Conservation (phyloP, 2,329 filamentous ascomycete species). For the Grosmannia huntii region DNA sequence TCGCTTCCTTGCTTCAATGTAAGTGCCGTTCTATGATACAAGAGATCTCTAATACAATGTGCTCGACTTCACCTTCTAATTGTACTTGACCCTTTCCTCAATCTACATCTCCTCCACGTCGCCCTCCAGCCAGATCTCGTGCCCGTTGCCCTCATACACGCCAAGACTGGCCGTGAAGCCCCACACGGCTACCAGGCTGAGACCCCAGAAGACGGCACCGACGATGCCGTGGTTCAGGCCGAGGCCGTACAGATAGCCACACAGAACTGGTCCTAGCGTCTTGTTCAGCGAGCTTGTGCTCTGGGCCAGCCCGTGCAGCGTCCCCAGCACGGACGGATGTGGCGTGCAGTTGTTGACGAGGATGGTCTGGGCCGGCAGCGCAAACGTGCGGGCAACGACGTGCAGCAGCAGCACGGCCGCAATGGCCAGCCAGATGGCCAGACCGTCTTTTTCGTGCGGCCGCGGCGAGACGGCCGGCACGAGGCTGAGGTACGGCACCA, state of each 20-base stretch:
- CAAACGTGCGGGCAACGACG: constrained; percentile 61
- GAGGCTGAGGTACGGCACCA: constrained; percentile 59
- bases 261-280: constrained; percentile 46
- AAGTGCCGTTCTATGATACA: too few species aligned
- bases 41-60: too few species aligned
- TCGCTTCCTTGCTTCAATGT: too few species aligned
- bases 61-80: background rate
- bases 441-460: constrained; percentile 39
- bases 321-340: constrained; percentile 42
- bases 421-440: constrained; percentile 52
- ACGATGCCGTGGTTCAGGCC: constrained; percentile 44
- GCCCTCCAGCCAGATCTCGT: constrained; percentile 52
- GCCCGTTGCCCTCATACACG: constrained; percentile 48
- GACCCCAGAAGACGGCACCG: constrained; percentile 45
- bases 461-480: constrained; percentile 42
- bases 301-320: constrained; percentile 44
- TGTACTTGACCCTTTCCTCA: too few species aligned
- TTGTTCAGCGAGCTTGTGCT: constrained; percentile 44
- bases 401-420: constrained; percentile 51
- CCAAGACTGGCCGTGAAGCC: constrained; percentile 35
- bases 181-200: constrained; percentile 35
- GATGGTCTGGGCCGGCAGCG: constrained; percentile 44
- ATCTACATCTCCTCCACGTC: constrained; percentile 32
- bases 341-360: constrained; percentile 49
- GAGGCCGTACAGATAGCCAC: constrained; percentile 47